Evolutionary conservation across 495 filamentous ascomycete genomes (phyloP), one percentile per base, ranked within the genome.

Genomic region (Pseudomonodictys pantanalensis): DNA sequence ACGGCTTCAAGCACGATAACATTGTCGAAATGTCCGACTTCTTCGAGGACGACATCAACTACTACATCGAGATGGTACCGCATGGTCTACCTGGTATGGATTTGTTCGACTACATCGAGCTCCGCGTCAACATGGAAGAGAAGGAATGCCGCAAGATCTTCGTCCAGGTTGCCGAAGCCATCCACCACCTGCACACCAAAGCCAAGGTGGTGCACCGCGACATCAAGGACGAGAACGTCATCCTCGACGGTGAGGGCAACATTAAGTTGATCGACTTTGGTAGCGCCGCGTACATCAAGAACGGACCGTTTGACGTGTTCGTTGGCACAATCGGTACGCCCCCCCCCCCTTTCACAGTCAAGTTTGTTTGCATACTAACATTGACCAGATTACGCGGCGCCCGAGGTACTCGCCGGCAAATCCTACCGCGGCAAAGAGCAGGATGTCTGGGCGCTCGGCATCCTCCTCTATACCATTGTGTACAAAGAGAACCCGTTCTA

Each of bases 401-500:
- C 93, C 22, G 93, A 98, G 75, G 95, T 97, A 38, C 80, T 98
- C n/a, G 89, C 89, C 29, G 93, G 93, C 38, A 86, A 85, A 68
- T 87, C 93, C 20, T 98, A 98, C 74, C 85, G 88, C 60, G 93
- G 93, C 66, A 95, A 92, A 73, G 92, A 96, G 71, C 95, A 98
- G 76, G 93, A 98, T 62, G 91, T 97, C 52, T 98, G 93, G 93
- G 93, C 93, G 12, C 81, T 97, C n/a, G 93, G 93, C 18, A 97
- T 98, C 62, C 80, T 97, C 7, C 84, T 98, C 28, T 98, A 98
- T 77, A 98, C 93, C 17, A 96, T 98, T 64, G 87, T 96, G 62
- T 98, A 97, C 79, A 97, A 97, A 72, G 93, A 98, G 76, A 98
- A 98, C 68, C 93, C 93, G 2, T 98, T 98, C 76, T 98, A 98